Conservation (phyloP, 2,329 filamentous ascomycete genomes). For the Didymella sp. region DNA sequence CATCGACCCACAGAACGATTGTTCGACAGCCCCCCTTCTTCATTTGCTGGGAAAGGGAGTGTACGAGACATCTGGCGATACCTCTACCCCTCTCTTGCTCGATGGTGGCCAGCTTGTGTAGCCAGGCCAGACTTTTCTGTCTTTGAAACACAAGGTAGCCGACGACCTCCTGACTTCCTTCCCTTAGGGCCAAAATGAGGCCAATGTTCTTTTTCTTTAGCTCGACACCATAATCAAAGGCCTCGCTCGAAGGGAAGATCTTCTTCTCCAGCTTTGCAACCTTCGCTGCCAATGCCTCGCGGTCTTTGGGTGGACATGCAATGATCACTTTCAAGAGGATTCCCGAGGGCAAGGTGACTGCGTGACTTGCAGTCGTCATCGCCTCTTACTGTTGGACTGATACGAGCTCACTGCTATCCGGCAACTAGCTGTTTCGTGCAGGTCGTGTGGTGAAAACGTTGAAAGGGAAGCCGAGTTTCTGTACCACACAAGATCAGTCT, state of each 20-base stretch:
- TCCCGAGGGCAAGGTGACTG: slow-evolving; percentile 11
- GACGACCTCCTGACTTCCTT: slow-evolving; percentile 38
- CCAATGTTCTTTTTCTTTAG: slow-evolving; percentile 59
- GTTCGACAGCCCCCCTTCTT: slow-evolving; percentile 56
- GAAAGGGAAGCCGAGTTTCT: not conserved
- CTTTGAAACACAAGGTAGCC: slow-evolving; percentile 52
- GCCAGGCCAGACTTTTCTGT: slow-evolving; percentile 48
- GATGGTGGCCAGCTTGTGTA: slow-evolving; percentile 62
- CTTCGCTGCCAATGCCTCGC: slow-evolving; percentile 26
- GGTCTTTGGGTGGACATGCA: slow-evolving; percentile 30
- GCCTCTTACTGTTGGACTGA: not conserved
- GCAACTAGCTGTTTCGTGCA: not conserved
- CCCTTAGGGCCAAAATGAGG: slow-evolving; percentile 47
- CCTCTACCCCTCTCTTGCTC: slow-evolving; percentile 56
- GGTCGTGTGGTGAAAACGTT: not conserved
- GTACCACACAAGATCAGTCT: not conserved
- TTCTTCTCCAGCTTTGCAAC: slow-evolving; percentile 56
- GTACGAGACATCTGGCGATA: slow-evolving; percentile 56
- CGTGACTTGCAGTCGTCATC: slow-evolving; percentile 13
- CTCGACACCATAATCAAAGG: slow-evolving; percentile 57
- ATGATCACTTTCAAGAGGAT: slow-evolving; percentile 25
- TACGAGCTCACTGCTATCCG: not conserved
- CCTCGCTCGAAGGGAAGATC: slow-evolving; percentile 59
- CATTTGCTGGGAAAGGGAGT: slow-evolving; percentile 53
- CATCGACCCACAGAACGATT: slow-evolving; percentile 62